A percentile compares a stretch with the other conserved stretches of the same genome.
Conservation (phyloP, 148 eudicot genomes). For the Suaeda aralocaspica region DNA sequence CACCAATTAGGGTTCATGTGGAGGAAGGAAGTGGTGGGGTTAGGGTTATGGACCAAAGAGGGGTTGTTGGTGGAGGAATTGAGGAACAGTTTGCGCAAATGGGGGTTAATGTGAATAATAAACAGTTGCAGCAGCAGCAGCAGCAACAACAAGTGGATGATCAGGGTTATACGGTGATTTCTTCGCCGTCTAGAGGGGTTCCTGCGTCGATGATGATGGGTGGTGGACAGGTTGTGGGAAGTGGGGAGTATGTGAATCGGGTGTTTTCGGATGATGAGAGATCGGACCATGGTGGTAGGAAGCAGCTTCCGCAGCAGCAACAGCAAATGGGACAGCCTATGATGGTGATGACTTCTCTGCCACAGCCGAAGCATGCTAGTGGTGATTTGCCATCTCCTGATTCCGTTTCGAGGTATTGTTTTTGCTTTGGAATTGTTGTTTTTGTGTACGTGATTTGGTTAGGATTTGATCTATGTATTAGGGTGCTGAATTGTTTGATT, state of each 20-base stretch:
- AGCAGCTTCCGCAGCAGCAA: slow-evolving; percentile 27
- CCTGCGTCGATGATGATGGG: slow-evolving; percentile 9
- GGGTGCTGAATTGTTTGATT: neutral
- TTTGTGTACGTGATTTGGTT: neutral
- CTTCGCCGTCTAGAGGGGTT: slow-evolving; percentile 29
- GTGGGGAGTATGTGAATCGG: slow-evolving; percentile 43
- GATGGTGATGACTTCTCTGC: slow-evolving; percentile 27
- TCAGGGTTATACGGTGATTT: slow-evolving; percentile 32
- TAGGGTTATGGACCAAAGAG: slow-evolving; percentile 25
- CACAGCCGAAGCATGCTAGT: slow-evolving; percentile 31
- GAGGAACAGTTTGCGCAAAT: slow-evolving; percentile 66
- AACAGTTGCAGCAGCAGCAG: too few relatives aligned
- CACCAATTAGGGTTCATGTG: slow-evolving; percentile 65
- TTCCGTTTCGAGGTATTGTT: slow-evolving; percentile 71
- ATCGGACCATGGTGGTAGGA: slow-evolving; percentile 52
- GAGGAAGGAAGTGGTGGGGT: slow-evolving; percentile 36
- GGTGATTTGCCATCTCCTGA: slow-evolving; percentile 70
- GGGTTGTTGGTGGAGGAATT: slow-evolving; percentile 36
- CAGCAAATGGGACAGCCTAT: slow-evolving; percentile 25
- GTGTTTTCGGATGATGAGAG: slow-evolving; percentile 55
- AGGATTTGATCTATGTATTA: too few relatives aligned
- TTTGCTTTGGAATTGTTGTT: neutral
- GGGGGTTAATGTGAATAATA: slow-evolving; percentile 33
- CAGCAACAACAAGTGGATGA: slow-evolving; percentile 28
- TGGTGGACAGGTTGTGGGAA: slow-evolving; percentile 20